A percentile compares a stretch with the other conserved stretches of the same genome.
phyloP scores from a whole-genome alignment of 1,139 yeast species.

The Saccharomyces hybrid region DNA sequence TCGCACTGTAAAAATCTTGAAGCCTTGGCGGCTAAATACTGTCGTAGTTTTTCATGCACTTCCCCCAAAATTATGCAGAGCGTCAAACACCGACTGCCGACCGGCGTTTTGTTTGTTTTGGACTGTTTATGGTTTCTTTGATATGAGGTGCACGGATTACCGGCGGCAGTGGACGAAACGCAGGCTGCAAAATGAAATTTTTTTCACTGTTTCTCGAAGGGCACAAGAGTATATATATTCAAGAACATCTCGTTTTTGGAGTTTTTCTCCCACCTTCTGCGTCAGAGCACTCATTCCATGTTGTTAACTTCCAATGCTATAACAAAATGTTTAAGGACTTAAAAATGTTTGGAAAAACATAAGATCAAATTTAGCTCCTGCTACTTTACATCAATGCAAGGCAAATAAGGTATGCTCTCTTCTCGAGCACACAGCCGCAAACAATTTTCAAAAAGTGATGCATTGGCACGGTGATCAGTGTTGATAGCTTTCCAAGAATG shows the following conservation, averaged over 20 bases:
- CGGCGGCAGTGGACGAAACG: not conserved
- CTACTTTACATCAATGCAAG: not conserved
- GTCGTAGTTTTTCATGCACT: not conserved
- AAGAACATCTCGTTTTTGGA: not conserved
- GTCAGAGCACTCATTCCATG: not conserved
- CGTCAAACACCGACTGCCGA: not conserved
- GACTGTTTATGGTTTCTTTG: not conserved
- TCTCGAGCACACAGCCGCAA: not conserved
- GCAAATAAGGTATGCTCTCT: not conserved
- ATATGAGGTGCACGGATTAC: not conserved
- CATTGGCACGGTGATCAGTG: not conserved
- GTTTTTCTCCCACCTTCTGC: not conserved
- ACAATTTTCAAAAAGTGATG: not conserved
- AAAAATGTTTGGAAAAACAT: not conserved
- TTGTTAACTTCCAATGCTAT: not conserved
- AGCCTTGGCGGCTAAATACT: not conserved
- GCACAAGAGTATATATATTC: not conserved
- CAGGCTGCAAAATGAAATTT: not conserved
- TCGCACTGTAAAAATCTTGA: not conserved
- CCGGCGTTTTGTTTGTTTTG: not conserved
- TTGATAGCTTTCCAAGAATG: not conserved
- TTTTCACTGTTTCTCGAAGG: not conserved
- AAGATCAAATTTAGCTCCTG: not conserved
- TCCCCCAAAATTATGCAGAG: not conserved
- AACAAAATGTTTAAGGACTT: too few species aligned